phyloP scores from a whole-genome alignment of 2,329 filamentous ascomycete species.

The Scytalidium sp. region DNA sequence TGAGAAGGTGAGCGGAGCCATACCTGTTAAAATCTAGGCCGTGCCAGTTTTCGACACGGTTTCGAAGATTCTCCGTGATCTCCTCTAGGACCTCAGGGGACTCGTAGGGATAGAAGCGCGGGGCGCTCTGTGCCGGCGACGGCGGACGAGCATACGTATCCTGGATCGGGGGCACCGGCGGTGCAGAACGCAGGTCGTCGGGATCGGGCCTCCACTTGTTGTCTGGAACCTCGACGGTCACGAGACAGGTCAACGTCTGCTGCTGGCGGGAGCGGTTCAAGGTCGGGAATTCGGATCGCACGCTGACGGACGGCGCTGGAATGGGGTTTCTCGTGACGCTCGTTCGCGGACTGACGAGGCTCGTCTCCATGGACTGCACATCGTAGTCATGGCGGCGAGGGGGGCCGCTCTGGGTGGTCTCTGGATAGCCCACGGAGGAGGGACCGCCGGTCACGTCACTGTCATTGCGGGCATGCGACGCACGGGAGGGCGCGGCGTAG shows the following conservation, averaged over 20 bases:
- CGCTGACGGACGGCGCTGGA: conserved; percentile 84
- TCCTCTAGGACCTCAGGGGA: conserved; percentile 74
- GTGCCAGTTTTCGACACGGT: conserved; percentile 97
- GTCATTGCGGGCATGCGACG: conserved; percentile 67
- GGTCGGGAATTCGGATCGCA: conserved; percentile 95
- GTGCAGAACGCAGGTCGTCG: conserved; percentile 67
- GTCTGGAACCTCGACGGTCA: conserved; percentile 91
- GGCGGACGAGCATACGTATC: conserved; percentile 54
- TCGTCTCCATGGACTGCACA: conserved; percentile 91
- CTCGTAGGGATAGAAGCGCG: conserved; percentile 69
- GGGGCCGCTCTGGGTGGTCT: conserved; percentile 67
- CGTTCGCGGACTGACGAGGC: conserved; percentile 68
- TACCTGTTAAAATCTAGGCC: conserved; percentile 85
- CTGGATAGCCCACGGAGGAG: conserved; percentile 77
- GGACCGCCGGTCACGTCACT: conserved; percentile 72
- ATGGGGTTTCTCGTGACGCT: conserved; percentile 78
- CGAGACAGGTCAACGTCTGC: conserved; percentile 88
- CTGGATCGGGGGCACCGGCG: conserved; percentile 41
- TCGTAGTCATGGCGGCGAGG: conserved; percentile 87
- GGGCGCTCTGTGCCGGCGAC: conserved; percentile 49
- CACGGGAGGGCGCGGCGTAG: conserved; percentile 27
- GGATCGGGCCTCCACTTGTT: conserved; percentile 86
- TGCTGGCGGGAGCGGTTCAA: conserved; percentile 89
- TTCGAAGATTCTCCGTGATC: conserved; percentile 79
- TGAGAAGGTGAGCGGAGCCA: conserved; percentile 24